A percentile compares a stretch with the other conserved stretches of the same genome.
These are phyloP conservation scores for Oldenlandia corymbosa DNA, from an alignment of 257 asterid species.

Conservation along the genomic window DNA sequence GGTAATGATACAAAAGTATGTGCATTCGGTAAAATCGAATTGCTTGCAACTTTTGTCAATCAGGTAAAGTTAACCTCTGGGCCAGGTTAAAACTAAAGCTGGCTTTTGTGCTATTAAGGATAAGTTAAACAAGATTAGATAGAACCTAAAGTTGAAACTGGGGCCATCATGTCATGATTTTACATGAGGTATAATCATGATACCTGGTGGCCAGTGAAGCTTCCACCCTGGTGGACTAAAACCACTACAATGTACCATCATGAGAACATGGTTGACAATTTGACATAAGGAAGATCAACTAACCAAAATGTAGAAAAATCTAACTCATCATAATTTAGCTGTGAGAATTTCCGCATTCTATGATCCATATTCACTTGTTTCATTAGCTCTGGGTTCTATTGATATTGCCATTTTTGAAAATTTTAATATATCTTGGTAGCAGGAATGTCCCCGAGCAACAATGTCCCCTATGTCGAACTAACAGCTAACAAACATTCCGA, in stretches of 20 bases:
- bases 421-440: neutral
- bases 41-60: neutral
- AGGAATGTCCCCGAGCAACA: neutral
- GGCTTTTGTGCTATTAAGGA: slow-evolving; percentile 11
- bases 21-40: neutral
- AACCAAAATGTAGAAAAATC: slow-evolving; percentile 3
- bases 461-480: neutral
- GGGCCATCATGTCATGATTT: slow-evolving; percentile 15
- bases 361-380: slow-evolving; percentile 7
- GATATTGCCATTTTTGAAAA: neutral
- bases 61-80: slow-evolving; percentile 3
- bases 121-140: slow-evolving; percentile 3
- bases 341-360: slow-evolving; percentile 4
- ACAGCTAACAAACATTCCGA: too few species aligned
- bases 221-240: neutral
- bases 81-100: slow-evolving; percentile 12
- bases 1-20: neutral
- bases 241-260: slow-evolving; percentile 13
- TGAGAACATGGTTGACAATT: slow-evolving; percentile 10
- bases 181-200: slow-evolving; percentile 8
- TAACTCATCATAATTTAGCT: neutral
- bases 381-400: neutral
- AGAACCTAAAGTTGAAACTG: slow-evolving; percentile 16
- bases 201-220: slow-evolving; percentile 9
- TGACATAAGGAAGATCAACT: neutral